phyloP scores from a whole-genome alignment of 306 rosid genomes.

The Notholithocarpus densiflorus region DNA sequence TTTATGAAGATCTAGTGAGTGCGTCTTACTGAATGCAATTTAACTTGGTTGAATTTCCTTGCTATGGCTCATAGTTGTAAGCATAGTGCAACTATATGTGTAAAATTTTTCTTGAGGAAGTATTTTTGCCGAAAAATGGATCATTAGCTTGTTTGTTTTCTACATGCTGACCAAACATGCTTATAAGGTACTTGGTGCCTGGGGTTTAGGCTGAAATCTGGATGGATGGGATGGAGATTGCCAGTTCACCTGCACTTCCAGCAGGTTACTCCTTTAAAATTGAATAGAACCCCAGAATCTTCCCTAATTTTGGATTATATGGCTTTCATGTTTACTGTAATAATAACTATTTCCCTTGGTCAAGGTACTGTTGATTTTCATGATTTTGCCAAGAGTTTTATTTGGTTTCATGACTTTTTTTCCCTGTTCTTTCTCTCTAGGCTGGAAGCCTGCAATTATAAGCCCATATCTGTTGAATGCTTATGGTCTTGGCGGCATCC shows the following conservation, averaged over 20 bases:
- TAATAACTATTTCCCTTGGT: slow-evolving; percentile 4
- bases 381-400: neutral
- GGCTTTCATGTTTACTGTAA: slow-evolving; percentile 1
- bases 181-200: slow-evolving; percentile 95
- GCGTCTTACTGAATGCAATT: slow-evolving; percentile 21
- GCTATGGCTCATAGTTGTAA: neutral
- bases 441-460: slow-evolving; percentile 90
- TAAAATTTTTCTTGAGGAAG: neutral
- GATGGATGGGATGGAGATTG: slow-evolving; percentile 99
- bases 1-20: neutral
- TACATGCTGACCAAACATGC: slow-evolving; percentile 14
- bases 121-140: neutral
- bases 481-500: slow-evolving; percentile 96
- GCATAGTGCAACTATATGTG: slow-evolving; percentile 6
- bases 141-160: slow-evolving; percentile 14
- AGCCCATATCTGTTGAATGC: slow-evolving; percentile 96
- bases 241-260: slow-evolving; percentile 98
- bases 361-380: slow-evolving; percentile 4
- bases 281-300: neutral
- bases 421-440: slow-evolving; percentile 30
- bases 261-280: slow-evolving; percentile 61
- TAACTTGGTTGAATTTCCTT: neutral
- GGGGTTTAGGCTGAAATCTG: slow-evolving; percentile 99
- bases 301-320: neutral
- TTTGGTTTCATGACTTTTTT: slow-evolving; percentile 7